Percentiles rank a stretch among this genome's conserved stretches.
Evolutionary conservation across 805 yeast genomes (phyloP).

Genomic region (Ogataea pignaliae): DNA sequence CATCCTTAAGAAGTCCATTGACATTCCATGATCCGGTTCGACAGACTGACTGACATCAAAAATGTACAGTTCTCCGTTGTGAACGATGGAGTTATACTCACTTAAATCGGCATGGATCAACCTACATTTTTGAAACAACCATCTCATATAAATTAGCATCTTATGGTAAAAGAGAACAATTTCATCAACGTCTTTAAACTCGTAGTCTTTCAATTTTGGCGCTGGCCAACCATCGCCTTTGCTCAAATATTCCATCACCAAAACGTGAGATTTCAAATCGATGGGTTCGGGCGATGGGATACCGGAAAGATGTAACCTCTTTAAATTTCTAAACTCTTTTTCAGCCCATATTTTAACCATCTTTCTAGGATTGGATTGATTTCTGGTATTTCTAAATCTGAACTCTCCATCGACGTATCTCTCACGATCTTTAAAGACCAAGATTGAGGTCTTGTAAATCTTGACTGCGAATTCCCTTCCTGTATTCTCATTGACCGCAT

Average conservation of each 20-base stretch:
- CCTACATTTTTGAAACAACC: conserved; percentile 82
- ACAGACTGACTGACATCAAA: conserved; percentile 97
- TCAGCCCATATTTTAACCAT: conserved; percentile 99
- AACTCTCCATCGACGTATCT: conserved; percentile 95
- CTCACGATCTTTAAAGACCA: conserved; percentile 96
- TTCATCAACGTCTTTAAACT: conserved; percentile 62
- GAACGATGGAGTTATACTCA: conserved; percentile 90
- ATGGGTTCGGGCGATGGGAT: conserved; percentile 94
- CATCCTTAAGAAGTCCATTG: conserved; percentile 92
- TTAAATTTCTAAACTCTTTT: conserved; percentile 90
- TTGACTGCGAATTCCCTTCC: conserved; percentile 78
- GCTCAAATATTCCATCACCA: conserved; percentile 88
- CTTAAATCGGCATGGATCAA: conserved; percentile 95
- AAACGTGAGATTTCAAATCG: conserved; percentile 81
- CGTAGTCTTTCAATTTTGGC: conserved; percentile 84
- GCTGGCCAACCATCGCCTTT: conserved; percentile 84
- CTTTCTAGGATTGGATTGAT: conserved; percentile 88
- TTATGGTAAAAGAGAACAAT: conserved; percentile 66
- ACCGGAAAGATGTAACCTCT: conserved; percentile 70
- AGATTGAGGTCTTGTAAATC: conserved; percentile 91
- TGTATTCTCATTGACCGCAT: conserved; percentile 49
- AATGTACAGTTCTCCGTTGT: conserved; percentile 70
- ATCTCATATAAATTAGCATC: conserved; percentile 78
- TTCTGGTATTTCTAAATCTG: conserved; percentile 80
- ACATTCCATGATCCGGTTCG: conserved; percentile 97